phyloP scores from a whole-genome alignment of 176 grass and related monocot genomes.

The Thalia dealbata region DNA sequence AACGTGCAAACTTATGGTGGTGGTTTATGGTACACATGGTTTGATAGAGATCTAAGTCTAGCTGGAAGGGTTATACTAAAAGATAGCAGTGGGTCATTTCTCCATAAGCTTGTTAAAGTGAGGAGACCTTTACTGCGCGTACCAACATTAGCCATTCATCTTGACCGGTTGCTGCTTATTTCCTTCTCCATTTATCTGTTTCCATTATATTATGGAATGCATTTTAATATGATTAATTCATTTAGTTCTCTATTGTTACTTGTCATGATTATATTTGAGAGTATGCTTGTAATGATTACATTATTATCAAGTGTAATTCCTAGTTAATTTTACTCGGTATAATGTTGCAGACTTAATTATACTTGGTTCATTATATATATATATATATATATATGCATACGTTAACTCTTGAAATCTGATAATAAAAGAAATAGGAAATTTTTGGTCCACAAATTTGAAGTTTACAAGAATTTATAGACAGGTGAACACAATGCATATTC shows the following conservation, averaged over 20 bases:
- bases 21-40: constrained; percentile 93
- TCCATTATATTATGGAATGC: not conserved
- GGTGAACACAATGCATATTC: too few species aligned
- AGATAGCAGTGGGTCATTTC: constrained; percentile 55
- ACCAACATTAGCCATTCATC: constrained; percentile 93
- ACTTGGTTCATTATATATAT: not conserved
- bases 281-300: not conserved
- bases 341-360: not conserved
- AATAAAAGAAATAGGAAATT: not conserved
- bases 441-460: not conserved
- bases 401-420: not conserved
- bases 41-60: constrained; percentile 83
- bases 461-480: too few species aligned
- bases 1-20: constrained; percentile 84
- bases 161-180: constrained; percentile 69
- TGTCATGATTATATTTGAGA: not conserved
- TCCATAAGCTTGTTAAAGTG: constrained; percentile 78
- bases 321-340: too few species aligned
- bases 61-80: constrained; percentile 86
- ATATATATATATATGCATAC: not conserved
- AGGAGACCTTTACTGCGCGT: constrained; percentile 72
- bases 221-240: not conserved
- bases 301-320: not conserved
- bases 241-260: not conserved
- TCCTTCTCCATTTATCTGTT: constrained; percentile 16